Base-by-base conservation (phyloP, 2,329 filamentous ascomycete genomes). In the Trichoderma citrinoviride region DNA sequence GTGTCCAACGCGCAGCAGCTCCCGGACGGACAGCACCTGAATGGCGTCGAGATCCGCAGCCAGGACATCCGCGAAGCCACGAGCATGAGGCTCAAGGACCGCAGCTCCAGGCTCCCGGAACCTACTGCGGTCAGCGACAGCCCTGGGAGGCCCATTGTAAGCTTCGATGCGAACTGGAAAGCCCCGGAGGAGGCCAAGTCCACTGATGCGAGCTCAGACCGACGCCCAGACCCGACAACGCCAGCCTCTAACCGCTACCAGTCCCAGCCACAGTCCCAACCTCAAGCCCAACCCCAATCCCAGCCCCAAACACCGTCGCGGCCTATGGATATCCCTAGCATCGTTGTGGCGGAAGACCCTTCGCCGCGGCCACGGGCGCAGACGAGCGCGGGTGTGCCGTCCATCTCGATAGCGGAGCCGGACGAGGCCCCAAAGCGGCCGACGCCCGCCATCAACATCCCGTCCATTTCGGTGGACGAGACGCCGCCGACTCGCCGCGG, bases 131-230 rank as follows among this genome's bases (percentile, higher is more conserved):
- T 98, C 77, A 97, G 93, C 80, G 90, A 97, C 80, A 90, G 85
- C 74, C 90, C 91, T 71, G 92, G 92, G 71, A 88, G 94, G 75
- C 94, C 94, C 68, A 98, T 98, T 82, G 94, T 98, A 83, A 98
- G 94, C 84, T 98, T 98, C 83, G 86, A 96, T 79, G 86, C 86
- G 73, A 86, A 90, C 75, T 97, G 92, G 88, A 90, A 87, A 82
- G 85, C 87, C 74, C 86, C 85, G 75, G 87, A 90, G 75, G 82
- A 85, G 49, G 53, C 58, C 58, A 83, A 90, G 49, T 62, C 58
- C 58, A 83, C 90, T 83, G 89, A 92, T 86, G 78, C 86, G 80
- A 90, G 70, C 73, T 75, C 77, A 80, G 77, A 83, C 69, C 72
- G 71, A 71, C 33, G 33, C 7, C 71, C 73, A 68, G 67, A 65